phyloP scores from a whole-genome alignment of 2,329 filamentous ascomycete species.

The Colletotrichum neosansevieriae region DNA sequence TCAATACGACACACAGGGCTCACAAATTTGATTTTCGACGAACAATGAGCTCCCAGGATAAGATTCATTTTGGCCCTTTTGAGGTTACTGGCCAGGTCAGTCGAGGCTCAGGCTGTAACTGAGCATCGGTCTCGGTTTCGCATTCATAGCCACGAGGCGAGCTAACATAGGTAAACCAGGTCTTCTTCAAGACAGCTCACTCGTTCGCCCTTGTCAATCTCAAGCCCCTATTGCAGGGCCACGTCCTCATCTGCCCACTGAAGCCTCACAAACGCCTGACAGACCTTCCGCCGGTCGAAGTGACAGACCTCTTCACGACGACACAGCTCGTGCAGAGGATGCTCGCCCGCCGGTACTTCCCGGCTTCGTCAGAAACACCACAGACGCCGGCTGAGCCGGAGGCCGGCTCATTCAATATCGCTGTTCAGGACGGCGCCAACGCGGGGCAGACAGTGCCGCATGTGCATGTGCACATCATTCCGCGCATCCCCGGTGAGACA shows the following conservation, averaged over 20 bases:
- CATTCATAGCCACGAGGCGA: too few species aligned
- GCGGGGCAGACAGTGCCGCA: constrained; percentile 96
- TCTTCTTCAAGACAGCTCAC: constrained; percentile 85
- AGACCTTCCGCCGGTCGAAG: constrained; percentile 78
- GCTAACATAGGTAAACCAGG: constrained; percentile 53
- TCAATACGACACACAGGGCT: background rate
- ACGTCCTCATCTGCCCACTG: constrained; percentile 89
- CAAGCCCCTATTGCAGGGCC: constrained; percentile 92
- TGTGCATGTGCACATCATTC: constrained; percentile 93
- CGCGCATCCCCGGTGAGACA: constrained; percentile 71
- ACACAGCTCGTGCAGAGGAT: constrained; percentile 86
- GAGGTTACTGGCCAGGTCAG: constrained; percentile 80
- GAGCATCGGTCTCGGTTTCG: too few species aligned
- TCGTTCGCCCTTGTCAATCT: constrained; percentile 95
- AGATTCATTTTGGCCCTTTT: constrained; percentile 79
- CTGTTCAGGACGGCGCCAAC: constrained; percentile 91
- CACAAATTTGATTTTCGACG: constrained; percentile 5
- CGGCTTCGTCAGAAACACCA: constrained; percentile 53
- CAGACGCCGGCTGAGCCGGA: constrained; percentile 63
- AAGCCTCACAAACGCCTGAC: constrained; percentile 77
- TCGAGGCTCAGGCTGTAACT: background rate
- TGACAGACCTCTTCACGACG: constrained; percentile 85
- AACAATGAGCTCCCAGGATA: constrained; percentile 45
- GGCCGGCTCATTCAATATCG: constrained; percentile 87
- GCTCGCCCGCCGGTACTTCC: constrained; percentile 71